phyloP scores from a whole-genome alignment of 306 rosid genomes.

The Cicer yamashitae region DNA sequence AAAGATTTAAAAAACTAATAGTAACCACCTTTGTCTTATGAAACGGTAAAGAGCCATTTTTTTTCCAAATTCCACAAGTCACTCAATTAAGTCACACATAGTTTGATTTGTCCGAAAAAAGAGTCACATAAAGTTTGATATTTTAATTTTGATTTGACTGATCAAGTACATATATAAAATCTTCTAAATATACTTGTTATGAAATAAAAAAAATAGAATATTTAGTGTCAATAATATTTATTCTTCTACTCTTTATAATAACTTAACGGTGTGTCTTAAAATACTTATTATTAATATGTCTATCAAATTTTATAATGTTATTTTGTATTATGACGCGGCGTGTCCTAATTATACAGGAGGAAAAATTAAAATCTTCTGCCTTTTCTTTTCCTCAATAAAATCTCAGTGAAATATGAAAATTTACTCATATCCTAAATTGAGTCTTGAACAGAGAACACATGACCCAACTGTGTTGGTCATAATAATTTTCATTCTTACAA shows the following conservation, averaged over 20 bases:
- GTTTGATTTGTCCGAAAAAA: not conserved
- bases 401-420: not conserved
- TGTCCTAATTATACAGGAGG: not conserved
- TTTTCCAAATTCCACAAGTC: not conserved
- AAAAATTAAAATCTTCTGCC: not conserved
- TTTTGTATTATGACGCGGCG: not conserved
- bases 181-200: not conserved
- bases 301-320: not conserved
- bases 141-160: not conserved
- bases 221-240: not conserved
- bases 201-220: not conserved
- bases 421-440: not conserved
- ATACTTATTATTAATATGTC: not conserved
- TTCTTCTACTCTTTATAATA: not conserved
- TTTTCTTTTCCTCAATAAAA: not conserved
- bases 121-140: not conserved
- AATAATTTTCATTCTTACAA: not conserved
- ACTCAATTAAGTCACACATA: not conserved
- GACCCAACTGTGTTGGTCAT: not conserved
- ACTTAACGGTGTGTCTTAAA: not conserved
- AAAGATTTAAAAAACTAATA: not conserved
- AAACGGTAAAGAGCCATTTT: not conserved
- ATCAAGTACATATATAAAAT: not conserved
- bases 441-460: constrained; percentile 15
- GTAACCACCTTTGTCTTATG: not conserved